Evolutionary conservation across 75 land plant species (phyloP).

Genomic region (Chamaecyparis obtusa): DNA sequence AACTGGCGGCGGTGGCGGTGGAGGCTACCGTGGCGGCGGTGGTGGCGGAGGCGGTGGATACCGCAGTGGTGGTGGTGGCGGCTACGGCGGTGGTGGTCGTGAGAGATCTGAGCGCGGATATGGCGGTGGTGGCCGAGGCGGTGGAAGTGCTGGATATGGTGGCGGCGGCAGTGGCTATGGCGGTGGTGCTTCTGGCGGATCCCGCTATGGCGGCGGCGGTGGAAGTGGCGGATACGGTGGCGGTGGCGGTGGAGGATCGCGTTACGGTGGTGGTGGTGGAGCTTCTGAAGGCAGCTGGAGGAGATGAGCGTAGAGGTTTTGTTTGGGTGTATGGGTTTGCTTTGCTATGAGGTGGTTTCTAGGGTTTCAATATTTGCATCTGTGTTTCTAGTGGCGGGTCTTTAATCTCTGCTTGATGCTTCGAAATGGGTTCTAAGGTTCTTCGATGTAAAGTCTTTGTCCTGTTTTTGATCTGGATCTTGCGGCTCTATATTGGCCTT

Average conservation of each 20-base stretch:
- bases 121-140: conserved; percentile 15
- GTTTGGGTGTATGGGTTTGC: background rate
- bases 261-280: conserved; percentile 17
- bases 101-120: conserved; percentile 15
- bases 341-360: background rate
- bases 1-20: conserved; percentile 47
- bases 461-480: conserved; percentile 12
- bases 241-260: background rate
- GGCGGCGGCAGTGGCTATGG: background rate
- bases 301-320: background rate
- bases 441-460: background rate
- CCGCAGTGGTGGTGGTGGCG: conserved; percentile 35
- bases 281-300: conserved; percentile 29
- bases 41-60: conserved; percentile 6
- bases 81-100: conserved; percentile 30
- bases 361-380: background rate
- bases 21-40: conserved; percentile 28
- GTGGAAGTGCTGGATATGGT: conserved; percentile 21
- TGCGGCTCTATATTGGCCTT: background rate
- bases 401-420: background rate
- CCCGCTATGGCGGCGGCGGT: background rate
- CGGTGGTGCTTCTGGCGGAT: conserved; percentile 13
- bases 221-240: conserved; percentile 20
- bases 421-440: background rate
- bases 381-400: background rate